phyloP scores from a whole-genome alignment of 176 grass and related monocot species.

The Rhynchospora tenuis region DNA sequence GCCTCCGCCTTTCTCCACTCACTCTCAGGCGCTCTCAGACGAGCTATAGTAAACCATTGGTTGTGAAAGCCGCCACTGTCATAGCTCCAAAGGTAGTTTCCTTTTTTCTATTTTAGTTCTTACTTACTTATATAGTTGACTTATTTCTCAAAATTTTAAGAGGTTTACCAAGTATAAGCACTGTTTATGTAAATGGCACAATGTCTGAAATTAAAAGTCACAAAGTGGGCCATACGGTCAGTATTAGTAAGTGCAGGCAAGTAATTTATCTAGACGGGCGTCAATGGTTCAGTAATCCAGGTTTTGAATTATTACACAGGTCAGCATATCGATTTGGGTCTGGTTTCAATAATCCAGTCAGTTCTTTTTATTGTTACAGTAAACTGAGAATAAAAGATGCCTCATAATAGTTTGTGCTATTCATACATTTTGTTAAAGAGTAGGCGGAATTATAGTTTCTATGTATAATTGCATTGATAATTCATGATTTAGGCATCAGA shows the following conservation, averaged over 20 bases:
- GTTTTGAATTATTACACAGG: background rate
- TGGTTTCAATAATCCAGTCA: background rate
- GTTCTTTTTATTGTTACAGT: background rate
- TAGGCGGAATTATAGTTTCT: background rate
- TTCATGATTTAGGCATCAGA: background rate
- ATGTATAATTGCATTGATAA: background rate
- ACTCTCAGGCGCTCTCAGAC: background rate
- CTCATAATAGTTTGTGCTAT: background rate
- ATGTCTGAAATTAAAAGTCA: background rate
- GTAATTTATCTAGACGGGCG: background rate
- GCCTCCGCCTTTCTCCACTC: conserved; percentile 19
- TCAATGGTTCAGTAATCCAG: background rate
- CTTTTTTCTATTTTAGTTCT: conserved; percentile 2
- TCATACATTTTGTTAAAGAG: background rate
- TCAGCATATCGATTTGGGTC: background rate
- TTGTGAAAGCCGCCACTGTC: conserved; percentile 52
- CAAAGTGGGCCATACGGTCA: background rate
- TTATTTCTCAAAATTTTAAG: background rate
- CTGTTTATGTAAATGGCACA: background rate
- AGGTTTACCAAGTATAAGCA: background rate
- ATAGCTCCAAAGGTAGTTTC: conserved; percentile 58
- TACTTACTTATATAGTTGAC: background rate
- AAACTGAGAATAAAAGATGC: background rate
- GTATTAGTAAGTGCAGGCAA: background rate
- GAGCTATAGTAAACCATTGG: conserved; percentile 22